These are phyloP conservation scores for Phytophthora quininea DNA, from an alignment of 352 stramenopile species.

Conservation along the genomic window DNA sequence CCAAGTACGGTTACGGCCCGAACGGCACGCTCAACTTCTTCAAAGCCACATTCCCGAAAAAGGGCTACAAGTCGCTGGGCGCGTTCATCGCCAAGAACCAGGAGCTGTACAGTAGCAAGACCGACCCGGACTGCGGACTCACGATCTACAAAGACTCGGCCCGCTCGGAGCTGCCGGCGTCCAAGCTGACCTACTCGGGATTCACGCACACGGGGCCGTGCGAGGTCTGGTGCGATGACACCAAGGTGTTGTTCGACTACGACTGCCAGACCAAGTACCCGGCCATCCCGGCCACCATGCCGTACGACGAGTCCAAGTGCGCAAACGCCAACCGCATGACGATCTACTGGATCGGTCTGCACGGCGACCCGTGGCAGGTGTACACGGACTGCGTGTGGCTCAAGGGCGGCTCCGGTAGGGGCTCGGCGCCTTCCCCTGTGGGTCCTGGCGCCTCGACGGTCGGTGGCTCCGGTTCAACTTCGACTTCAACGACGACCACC, in stretches of 20 bases:
- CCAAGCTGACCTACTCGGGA: constrained; percentile 47
- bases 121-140: constrained; percentile 45
- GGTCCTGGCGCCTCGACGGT: constrained; percentile 19
- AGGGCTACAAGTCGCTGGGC: constrained; percentile 42
- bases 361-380: constrained; percentile 61
- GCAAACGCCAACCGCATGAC: constrained; percentile 47
- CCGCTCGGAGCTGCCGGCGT: constrained; percentile 41
- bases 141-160: constrained; percentile 45
- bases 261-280: constrained; percentile 56
- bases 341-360: constrained; percentile 64
- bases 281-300: constrained; percentile 35
- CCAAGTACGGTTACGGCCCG: constrained; percentile 50
- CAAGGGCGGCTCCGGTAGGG: constrained; percentile 30
- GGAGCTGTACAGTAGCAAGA: constrained; percentile 38
- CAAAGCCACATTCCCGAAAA: constrained; percentile 38
- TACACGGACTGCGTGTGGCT: constrained; percentile 57
- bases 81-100: constrained; percentile 55
- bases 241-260: constrained; percentile 50
- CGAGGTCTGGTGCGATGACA: constrained; percentile 67
- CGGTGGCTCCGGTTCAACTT: constrained; percentile 3
- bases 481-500: constrained; percentile 18
- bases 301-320: constrained; percentile 54
- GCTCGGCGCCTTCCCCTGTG: constrained; percentile 19
- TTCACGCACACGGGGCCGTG: constrained; percentile 68
- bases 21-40: constrained; percentile 45